Percentiles rank a stretch among this genome's conserved stretches.
phyloP scores from a whole-genome alignment of 257 asterid species.

The Nicotiana sylvestris region DNA sequence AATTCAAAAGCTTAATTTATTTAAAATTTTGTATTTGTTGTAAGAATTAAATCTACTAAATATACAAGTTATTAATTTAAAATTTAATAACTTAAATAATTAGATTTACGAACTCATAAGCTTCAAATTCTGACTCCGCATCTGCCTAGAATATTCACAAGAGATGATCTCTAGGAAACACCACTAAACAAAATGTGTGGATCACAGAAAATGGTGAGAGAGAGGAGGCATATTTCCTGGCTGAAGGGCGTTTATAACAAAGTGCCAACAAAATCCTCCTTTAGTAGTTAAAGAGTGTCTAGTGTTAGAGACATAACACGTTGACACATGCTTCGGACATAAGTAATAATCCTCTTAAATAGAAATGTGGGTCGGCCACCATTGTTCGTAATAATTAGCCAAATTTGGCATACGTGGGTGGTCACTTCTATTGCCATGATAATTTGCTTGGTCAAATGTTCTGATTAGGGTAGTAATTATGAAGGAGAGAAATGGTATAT shows the following conservation, averaged over 20 bases:
- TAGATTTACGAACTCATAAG: no score
- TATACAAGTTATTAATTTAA: no score
- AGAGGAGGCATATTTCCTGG: not conserved
- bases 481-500: no score
- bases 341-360: not conserved
- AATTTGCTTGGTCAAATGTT: no score
- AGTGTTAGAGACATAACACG: not conserved
- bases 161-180: not conserved
- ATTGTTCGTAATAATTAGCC: not conserved
- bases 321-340: not conserved
- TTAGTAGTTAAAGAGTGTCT: not conserved
- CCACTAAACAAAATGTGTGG: not conserved
- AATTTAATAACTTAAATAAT: no score
- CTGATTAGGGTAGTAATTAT: no score
- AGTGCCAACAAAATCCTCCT: not conserved
- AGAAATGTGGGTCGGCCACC: not conserved
- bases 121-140: no score
- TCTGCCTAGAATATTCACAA: not conserved
- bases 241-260: not conserved
- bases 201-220: not conserved
- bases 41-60: no score
- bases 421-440: no score
- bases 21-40: no score
- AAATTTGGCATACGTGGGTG: not conserved
- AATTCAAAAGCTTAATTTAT: not conserved